Conservation (phyloP, 306 rosid genomes). For the Quercus rubra region DNA sequence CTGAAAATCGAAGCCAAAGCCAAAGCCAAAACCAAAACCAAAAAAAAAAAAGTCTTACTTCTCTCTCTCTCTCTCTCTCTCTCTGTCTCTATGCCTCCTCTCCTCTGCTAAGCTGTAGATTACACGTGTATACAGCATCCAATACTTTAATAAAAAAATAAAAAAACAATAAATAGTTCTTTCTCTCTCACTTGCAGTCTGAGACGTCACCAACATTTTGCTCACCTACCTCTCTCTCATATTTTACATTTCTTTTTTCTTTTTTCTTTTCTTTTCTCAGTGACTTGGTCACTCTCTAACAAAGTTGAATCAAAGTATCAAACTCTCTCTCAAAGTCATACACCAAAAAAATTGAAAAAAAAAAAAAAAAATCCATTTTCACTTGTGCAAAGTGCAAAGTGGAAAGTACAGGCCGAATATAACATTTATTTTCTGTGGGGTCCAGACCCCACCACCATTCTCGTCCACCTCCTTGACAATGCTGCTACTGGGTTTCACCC, state of each 20-base stretch:
- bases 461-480: slow-evolving; percentile 42
- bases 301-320: not conserved
- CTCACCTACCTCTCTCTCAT: slow-evolving; percentile 45
- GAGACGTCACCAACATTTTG: slow-evolving; percentile 43
- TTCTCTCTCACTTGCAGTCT: not conserved
- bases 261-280: not conserved
- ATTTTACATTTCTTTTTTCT: not conserved
- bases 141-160: too few species aligned
- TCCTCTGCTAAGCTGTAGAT: too few species aligned
- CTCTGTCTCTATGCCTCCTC: too few species aligned
- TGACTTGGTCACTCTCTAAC: not conserved
- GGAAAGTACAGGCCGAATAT: not conserved
- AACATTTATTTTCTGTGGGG: slow-evolving; percentile 31
- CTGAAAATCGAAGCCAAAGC: too few species aligned
- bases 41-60: too few species aligned
- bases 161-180: too few species aligned
- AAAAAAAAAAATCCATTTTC: not conserved
- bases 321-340: not conserved
- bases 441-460: slow-evolving; percentile 34
- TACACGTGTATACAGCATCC: too few species aligned
- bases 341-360: not conserved
- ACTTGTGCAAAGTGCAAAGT: not conserved
- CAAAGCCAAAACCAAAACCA: too few species aligned
- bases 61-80: too few species aligned
- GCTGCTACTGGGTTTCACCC: slow-evolving; percentile 37